Evolutionary conservation across 2,329 filamentous ascomycete genomes (phyloP), one percentile per base, ranked within the genome.

Genomic region (Triangularia verruculosa): DNA sequence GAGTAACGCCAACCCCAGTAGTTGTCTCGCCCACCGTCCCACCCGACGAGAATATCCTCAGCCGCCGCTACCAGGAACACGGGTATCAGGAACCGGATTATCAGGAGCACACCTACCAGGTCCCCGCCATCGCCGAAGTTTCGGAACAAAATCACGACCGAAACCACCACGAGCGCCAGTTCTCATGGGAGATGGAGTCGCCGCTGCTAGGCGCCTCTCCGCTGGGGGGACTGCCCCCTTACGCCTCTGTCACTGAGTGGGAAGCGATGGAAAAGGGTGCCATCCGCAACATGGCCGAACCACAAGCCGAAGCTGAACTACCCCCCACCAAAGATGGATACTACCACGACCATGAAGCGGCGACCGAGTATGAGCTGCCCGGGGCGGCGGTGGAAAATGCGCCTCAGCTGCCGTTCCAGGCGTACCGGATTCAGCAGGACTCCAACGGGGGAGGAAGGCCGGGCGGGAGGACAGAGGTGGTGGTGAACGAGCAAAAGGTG

Each of bases 311-410:
- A 56, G 70, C 69, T 3, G 71, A 72, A 51, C 57, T 72, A 20
- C 71, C 71, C 12, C 71, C 71, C 0, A 72, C 71, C 13, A 72
- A 72, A 58, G 71, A 72, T 58, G 71, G 71, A 0, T 72, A 67
- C 28, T 72, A 72, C 34, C 69, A 69, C 52, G 66, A 68, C 32
- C 57, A 56, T 2, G 60, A 57, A 4, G 64, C 67, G 17, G 43
- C 67, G 4, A 63, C 66, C n/a, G 70, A 72, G 62, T 70, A 70
- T 30, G 71, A 72, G 63, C 65, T 72, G 0, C 69, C 66, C 6
- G 71, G 70, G 0, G 62, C 65, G 2, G 66, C 63, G 51, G 64
- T 62, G 8, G 57, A 68, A 61, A 60, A 64, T 17, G 68, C 64
- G 39, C 69, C 68, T 34, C 67, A 68, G 52, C 52, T 67, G 34